These are phyloP conservation scores for Cladosporium sp. DNA, from an alignment of 2,329 filamentous ascomycete genomes.

Conservation along the genomic window DNA sequence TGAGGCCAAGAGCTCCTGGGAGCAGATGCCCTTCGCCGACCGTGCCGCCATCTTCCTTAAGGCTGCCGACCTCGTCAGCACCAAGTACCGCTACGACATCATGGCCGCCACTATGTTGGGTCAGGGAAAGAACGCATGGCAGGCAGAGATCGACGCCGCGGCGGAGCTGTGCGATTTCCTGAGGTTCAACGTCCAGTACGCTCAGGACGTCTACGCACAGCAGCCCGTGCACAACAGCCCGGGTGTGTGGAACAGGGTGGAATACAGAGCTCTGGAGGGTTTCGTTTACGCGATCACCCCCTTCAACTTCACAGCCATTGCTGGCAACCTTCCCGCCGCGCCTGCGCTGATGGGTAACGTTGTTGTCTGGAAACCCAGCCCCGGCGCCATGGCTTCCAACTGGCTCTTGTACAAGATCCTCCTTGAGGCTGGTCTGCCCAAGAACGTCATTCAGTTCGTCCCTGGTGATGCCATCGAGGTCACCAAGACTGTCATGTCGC, in stretches of 20 bases:
- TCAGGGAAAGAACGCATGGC: constrained; percentile 96
- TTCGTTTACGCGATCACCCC: constrained; percentile 92
- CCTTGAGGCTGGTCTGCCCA: constrained; percentile 83
- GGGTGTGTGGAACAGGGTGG: constrained; percentile 85
- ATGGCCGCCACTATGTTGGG: constrained; percentile 94
- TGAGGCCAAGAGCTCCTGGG: constrained; percentile 80
- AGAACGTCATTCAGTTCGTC: constrained; percentile 85
- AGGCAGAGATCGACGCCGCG: constrained; percentile 92
- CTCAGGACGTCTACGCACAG: constrained; percentile 79
- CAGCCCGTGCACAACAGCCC: constrained; percentile 79
- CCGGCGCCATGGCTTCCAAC: constrained; percentile 77
- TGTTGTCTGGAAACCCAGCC: constrained; percentile 90
- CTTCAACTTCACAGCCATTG: constrained; percentile 96
- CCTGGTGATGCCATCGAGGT: constrained; percentile 80
- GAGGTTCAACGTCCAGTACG: constrained; percentile 84
- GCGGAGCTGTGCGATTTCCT: constrained; percentile 90
- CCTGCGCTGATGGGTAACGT: constrained; percentile 90
- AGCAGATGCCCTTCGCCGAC: constrained; percentile 81
- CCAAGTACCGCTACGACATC: constrained; percentile 90
- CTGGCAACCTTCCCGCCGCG: constrained; percentile 74
- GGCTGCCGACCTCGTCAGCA: constrained; percentile 81
- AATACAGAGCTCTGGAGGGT: constrained; percentile 83
- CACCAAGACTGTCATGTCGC: constrained; percentile 68
- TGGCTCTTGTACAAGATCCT: constrained; percentile 86
- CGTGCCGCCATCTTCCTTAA: constrained; percentile 90